Base-by-base conservation (phyloP, 2,329 filamentous ascomycete species). In the Curvularia lunata region DNA sequence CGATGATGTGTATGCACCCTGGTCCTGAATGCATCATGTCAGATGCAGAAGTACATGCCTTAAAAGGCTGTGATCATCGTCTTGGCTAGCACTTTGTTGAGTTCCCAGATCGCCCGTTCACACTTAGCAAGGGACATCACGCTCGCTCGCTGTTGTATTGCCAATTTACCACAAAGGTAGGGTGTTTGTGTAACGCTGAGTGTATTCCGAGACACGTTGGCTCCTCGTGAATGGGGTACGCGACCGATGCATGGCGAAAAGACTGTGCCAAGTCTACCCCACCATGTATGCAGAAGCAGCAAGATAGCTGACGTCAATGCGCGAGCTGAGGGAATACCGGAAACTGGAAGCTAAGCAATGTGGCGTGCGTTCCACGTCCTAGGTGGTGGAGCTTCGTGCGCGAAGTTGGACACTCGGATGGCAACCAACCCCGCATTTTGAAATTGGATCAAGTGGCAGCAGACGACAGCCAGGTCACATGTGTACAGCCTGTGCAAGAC, bases 1-100 rank as follows among this genome's bases (percentile, higher is more conserved):
- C 63, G 59, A 58, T 51, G 56, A 53, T 30, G 56, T 52, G 30
- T 54, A 54, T 66, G 65, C 61, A 62, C 59, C 34, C 28, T 40
- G 60, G 61, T 61, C 30, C 23, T 45, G 43, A 25, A 54, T 61
- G 56, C 56, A 65, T 37, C 40, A 30, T 46, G 63, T 67, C 66
- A 67, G 61, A 61, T 63, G 63, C 59, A 54, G 45, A 18, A 38
- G 46, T 47, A 46, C 46, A 58, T 54, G 48, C 45, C 30, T 42
- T 57, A 48, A 56, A 53, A 46, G 54, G 47, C 34, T 50, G 58
- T 41, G 58, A 62, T 62, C 56, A 50, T 54, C 54, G 54, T 48
- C 60, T 64, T 57, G 60, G 52, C 54, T 45, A 58, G 43, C 21
- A 47, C 52, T 42, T 38, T 48, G 48, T 56, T 38, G 13, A 57